phyloP scores from a whole-genome alignment of 345 rosid genomes.

The Ceriops zippeliana region DNA sequence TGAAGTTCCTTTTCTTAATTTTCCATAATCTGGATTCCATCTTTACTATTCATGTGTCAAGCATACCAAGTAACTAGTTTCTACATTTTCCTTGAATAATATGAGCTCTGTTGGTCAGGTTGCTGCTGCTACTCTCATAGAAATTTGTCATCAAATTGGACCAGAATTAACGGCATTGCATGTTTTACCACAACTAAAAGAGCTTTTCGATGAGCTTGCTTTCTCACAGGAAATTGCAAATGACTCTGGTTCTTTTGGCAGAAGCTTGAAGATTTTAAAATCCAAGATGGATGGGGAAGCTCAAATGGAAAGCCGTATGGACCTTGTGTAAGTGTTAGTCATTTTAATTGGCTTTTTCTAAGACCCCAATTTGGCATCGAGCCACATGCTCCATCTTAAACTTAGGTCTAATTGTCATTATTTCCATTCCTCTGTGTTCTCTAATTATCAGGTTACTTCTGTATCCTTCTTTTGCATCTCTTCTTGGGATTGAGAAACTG shows the following conservation, averaged over 20 bases:
- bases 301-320: conserved; percentile 75
- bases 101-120: conserved; percentile 45
- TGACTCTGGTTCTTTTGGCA: conserved; percentile 46
- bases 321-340: conserved; percentile 78
- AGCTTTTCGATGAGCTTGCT: conserved; percentile 89
- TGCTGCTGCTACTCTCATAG: conserved; percentile 66
- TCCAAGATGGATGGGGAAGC: conserved; percentile 46
- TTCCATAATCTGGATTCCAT: background rate
- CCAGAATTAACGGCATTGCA: conserved; percentile 80
- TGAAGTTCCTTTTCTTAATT: background rate
- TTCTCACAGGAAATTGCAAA: conserved; percentile 64
- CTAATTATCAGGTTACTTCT: conserved; percentile 64
- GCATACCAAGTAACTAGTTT: conserved; percentile 9
- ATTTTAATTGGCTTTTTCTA: conserved; percentile 16
- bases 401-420: conserved; percentile 8
- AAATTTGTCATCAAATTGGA: conserved; percentile 84
- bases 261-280: conserved; percentile 42
- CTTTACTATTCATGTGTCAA: background rate
- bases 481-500: conserved; percentile 92
- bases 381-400: background rate
- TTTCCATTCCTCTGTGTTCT: conserved; percentile 11
- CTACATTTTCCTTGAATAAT: background rate
- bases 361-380: conserved; percentile 6
- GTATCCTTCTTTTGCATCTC: conserved; percentile 83
- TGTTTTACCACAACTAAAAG: conserved; percentile 88